Conservation (phyloP, 768 basidiomycete species). For the Rhodotorula paludigena region DNA sequence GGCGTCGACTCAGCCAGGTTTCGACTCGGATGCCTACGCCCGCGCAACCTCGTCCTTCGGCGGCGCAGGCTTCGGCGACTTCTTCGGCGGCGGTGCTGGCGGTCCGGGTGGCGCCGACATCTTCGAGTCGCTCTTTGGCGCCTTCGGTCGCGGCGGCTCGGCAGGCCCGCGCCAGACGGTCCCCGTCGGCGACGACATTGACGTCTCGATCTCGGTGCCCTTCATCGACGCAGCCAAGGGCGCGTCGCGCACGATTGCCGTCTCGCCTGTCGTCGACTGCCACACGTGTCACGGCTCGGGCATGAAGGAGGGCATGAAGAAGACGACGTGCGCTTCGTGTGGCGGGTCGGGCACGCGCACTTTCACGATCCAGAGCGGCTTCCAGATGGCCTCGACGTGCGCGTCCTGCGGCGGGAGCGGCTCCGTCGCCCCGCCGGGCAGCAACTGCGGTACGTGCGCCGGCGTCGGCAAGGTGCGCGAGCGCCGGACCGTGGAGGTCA, state of each 20-base stretch:
- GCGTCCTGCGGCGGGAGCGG: constrained; percentile 74
- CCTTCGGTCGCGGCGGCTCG: constrained; percentile 53
- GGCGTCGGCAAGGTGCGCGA: constrained; percentile 83
- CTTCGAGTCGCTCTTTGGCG: constrained; percentile 58
- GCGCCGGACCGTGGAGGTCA: constrained; percentile 69
- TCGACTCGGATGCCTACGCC: constrained; percentile 79
- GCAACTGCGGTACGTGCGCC: constrained; percentile 71
- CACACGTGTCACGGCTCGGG: constrained; percentile 77
- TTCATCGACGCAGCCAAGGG: constrained; percentile 98
- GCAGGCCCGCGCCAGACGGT: constrained; percentile 43
- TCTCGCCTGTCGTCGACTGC: constrained; percentile 79
- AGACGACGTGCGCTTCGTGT: constrained; percentile 71
- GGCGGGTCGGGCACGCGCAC: constrained; percentile 80
- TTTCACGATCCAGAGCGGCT: constrained; percentile 84
- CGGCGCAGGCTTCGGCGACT: constrained; percentile 66
- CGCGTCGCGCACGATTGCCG: constrained; percentile 64
- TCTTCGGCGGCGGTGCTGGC: constrained; percentile 56
- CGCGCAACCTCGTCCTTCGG: constrained; percentile 53
- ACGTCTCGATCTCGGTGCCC: constrained; percentile 65
- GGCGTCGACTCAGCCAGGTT: constrained; percentile 86
- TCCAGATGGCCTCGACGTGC: constrained; percentile 95
- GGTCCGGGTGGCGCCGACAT: constrained; percentile 56
- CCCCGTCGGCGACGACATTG: constrained; percentile 62
- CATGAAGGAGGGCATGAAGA: constrained; percentile 76
- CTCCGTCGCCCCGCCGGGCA: constrained; percentile 67